Evolutionary conservation across 441 rosid genomes (phyloP).

Genomic region (Euphorbia neoarborescens): DNA sequence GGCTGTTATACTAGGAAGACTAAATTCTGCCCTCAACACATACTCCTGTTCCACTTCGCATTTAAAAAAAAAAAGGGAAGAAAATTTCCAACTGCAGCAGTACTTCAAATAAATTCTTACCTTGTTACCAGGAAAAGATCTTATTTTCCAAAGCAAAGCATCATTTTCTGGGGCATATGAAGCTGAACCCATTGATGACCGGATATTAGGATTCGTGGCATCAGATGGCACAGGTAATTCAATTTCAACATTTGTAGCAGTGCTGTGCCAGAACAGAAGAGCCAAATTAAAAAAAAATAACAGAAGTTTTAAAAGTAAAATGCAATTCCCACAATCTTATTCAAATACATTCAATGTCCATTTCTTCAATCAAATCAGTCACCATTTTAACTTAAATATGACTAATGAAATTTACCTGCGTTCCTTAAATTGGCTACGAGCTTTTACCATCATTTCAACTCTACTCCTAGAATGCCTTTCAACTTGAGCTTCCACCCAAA

Average conservation of each 20-base stretch:
- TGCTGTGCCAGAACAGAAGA: slow-evolving; percentile 34
- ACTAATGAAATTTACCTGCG: slow-evolving; percentile 42
- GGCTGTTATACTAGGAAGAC: slow-evolving; percentile 85
- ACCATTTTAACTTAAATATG: neutral
- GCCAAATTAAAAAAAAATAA: neutral
- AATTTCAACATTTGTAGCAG: slow-evolving; percentile 93
- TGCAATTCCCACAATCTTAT: neutral
- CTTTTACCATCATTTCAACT: too few species aligned
- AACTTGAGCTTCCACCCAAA: too few species aligned
- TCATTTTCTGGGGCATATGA: slow-evolving; percentile 88
- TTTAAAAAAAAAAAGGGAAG: too few species aligned
- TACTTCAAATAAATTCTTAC: slow-evolving; percentile 22
- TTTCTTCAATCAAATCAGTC: neutral
- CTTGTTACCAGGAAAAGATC: slow-evolving; percentile 93
- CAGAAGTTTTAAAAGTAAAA: neutral
- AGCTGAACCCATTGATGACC: slow-evolving; percentile 94
- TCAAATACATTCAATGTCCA: neutral
- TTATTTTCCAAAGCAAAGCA: slow-evolving; percentile 89
- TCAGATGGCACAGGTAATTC: slow-evolving; percentile 86
- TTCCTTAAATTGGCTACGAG: too few species aligned
- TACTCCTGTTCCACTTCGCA: slow-evolving; percentile 24
- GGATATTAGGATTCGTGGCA: slow-evolving; percentile 77
- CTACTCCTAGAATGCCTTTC: too few species aligned
- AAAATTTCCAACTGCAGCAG: neutral
- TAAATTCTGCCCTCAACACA: slow-evolving; percentile 92